Evolutionary conservation across 768 basidiomycete genomes (phyloP), one percentile per base, ranked within the genome.

Genomic region (Multifurca ochricompacta): DNA sequence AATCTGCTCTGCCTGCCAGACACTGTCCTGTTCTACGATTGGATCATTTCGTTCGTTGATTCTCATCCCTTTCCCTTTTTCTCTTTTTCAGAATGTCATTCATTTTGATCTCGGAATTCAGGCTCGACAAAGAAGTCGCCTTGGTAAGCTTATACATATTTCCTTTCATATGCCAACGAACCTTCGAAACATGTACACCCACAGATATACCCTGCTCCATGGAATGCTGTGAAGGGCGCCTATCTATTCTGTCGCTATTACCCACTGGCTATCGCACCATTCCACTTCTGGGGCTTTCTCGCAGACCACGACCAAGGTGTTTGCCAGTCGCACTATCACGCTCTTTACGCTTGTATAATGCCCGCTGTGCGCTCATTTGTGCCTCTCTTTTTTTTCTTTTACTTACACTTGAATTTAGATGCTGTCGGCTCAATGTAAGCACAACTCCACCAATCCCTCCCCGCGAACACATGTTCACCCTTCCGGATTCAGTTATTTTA

Each of bases 191-290:
- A 25, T 9, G 4, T 40, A 21, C 10, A 23, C 18, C 18, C 11
- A 23, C 39, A 59, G 59, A 59, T 59, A 46, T 42, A 59, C 35
- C 59, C 44, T 4, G 32, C 39, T 10, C 7, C 36, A n/a, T 59
- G 59, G 59, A 59, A 41, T 21, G 10, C 41, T 2, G 46, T 48
- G 34, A 59, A 59, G 23, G 27, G 36, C n/a, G 50, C 59, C 9
- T 59, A 59, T 16, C 25, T 59, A 37, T 53, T 59, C 51, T 51
- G 58, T 27, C 56, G 59, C 16, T 59, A 59, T 34, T 59, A 45
- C 30, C 57, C 56, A 11, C 32, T 59, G 19, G 18, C 14, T 10
- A 3, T 59, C 34, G 47, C 54, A 0, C 51, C 59, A 10, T 59
- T 59, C 34, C 44, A 42, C 14, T 4, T 59, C n/a, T 59, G 57